Evolutionary conservation across 805 yeast species (phyloP).

Genomic region (Cyberlindnera lachancei): DNA sequence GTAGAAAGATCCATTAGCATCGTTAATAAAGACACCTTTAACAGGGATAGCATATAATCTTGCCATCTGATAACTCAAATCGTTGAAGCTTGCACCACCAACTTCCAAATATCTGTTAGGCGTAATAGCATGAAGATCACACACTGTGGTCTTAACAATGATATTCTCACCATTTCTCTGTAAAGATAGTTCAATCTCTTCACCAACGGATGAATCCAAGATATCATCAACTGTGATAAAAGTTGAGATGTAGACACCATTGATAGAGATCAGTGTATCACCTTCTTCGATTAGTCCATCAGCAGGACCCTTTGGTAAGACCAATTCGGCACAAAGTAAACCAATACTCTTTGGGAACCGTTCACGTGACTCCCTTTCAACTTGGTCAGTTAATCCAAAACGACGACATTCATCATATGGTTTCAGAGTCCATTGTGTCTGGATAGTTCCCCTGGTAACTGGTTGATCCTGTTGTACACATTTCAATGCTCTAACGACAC

Average conservation of each 20-base stretch:
- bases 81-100: slow-evolving; percentile 82
- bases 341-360: slow-evolving; percentile 72
- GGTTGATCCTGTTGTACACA: slow-evolving; percentile 56
- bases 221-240: slow-evolving; percentile 81
- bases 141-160: slow-evolving; percentile 45
- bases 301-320: slow-evolving; percentile 83
- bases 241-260: slow-evolving; percentile 54
- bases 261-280: slow-evolving; percentile 70
- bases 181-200: slow-evolving; percentile 45
- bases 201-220: slow-evolving; percentile 63
- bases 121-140: slow-evolving; percentile 73
- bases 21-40: slow-evolving; percentile 72
- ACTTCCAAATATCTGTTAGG: slow-evolving; percentile 77
- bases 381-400: slow-evolving; percentile 69
- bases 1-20: slow-evolving; percentile 71
- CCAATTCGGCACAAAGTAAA: slow-evolving; percentile 71
- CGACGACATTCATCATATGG: slow-evolving; percentile 90
- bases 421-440: slow-evolving; percentile 78
- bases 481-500: slow-evolving; percentile 73
- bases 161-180: slow-evolving; percentile 70
- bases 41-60: slow-evolving; percentile 79
- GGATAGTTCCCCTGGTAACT: slow-evolving; percentile 86
- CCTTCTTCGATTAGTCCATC: slow-evolving; percentile 71
- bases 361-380: slow-evolving; percentile 62
- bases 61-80: slow-evolving; percentile 83